phyloP scores from a whole-genome alignment of 169 alveolate genomes.

The Ichthyophthirius multifiliis region DNA sequence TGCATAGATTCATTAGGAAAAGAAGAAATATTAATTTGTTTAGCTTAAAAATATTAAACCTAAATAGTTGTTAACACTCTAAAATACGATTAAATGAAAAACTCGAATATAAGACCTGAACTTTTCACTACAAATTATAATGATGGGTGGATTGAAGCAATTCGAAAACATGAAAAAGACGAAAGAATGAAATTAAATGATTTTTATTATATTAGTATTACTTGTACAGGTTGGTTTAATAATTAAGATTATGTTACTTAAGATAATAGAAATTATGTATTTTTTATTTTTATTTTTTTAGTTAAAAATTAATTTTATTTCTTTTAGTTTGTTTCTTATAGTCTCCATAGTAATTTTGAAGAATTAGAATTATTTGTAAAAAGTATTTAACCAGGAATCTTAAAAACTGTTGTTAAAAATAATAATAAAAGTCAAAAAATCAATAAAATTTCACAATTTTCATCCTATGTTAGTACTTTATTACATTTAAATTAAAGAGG shows the following conservation, averaged over 20 bases:
- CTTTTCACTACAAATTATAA: conserved; percentile 54
- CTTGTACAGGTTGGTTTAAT: conserved; percentile 47
- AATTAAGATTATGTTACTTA: conserved; percentile 15
- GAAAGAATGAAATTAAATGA: conserved; percentile 35
- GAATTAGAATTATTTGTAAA: conserved; percentile 33
- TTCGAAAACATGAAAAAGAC: conserved; percentile 30
- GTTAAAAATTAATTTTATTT: background rate
- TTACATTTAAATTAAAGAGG: conserved; percentile 35
- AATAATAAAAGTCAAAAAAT: conserved; percentile 20
- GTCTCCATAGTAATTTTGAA: conserved; percentile 34
- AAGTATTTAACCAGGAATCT: conserved; percentile 32
- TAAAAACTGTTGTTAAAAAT: conserved; percentile 25
- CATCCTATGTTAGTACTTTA: conserved; percentile 34
- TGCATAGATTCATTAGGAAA: conserved; percentile 67
- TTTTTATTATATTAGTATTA: conserved; percentile 48
- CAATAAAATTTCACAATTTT: conserved; percentile 34
- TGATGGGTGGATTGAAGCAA: conserved; percentile 60
- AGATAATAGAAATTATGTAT: conserved; percentile 42
- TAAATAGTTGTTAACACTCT: conserved; percentile 61
- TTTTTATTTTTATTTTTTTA: background rate
- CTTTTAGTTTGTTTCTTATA: conserved; percentile 18
- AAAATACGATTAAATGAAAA: conserved; percentile 45
- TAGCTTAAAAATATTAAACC: conserved; percentile 66
- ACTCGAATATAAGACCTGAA: conserved; percentile 47
- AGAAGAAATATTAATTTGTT: conserved; percentile 61